Conservation (phyloP, 1,284 basidiomycete genomes). For the Irpex sp. region DNA sequence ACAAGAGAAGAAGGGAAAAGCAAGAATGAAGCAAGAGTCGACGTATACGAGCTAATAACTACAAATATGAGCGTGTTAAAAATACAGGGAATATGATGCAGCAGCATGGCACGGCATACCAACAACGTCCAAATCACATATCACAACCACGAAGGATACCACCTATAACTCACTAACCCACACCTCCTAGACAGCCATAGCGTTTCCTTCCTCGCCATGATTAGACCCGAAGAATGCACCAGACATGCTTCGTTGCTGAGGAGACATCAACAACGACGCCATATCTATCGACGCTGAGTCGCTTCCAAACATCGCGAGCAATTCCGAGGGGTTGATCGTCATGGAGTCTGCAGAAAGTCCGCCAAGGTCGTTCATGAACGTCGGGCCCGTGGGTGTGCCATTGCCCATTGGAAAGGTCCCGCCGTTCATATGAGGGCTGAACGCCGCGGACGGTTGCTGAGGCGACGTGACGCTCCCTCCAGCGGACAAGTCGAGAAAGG, state of each 20-base stretch:
- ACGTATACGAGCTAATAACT: no score
- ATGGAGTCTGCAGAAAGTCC: constrained; percentile 19
- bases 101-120: neutral
- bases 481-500: constrained; percentile 42
- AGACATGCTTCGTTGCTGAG: constrained; percentile 8
- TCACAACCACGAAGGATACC: neutral
- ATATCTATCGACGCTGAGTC: constrained; percentile 31
- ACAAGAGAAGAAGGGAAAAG: no score
- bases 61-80: no score
- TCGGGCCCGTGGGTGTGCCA: constrained; percentile 14
- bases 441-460: constrained; percentile 13
- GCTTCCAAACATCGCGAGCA: constrained; percentile 33
- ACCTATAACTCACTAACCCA: no score
- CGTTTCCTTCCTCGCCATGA: neutral
- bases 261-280: constrained; percentile 26
- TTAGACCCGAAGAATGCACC: neutral
- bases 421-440: constrained; percentile 14
- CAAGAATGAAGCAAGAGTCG: no score
- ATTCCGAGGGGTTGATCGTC: constrained; percentile 28
- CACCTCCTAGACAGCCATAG: neutral
- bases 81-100: no score
- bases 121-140: neutral
- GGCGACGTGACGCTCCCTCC: constrained; percentile 22
- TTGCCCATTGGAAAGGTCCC: constrained; percentile 5
- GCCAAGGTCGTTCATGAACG: constrained; percentile 26